Conservation (phyloP, 768 basidiomycete genomes). For the Suillus sp. region DNA sequence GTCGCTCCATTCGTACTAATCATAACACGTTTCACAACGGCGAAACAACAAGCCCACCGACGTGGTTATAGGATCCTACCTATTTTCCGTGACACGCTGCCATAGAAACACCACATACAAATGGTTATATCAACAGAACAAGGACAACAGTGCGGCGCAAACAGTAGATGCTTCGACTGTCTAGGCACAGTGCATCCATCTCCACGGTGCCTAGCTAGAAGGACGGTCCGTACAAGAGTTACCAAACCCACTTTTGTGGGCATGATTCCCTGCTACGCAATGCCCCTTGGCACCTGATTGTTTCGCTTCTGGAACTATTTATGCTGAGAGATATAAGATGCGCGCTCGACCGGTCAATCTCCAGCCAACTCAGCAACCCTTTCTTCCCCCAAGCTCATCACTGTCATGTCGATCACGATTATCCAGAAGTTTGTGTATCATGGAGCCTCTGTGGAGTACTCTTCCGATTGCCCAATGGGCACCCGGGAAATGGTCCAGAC, state of each 20-base stretch:
- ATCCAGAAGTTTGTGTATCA: conserved; percentile 8
- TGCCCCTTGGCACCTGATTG: conserved; percentile 5
- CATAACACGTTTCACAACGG: conserved; percentile 9
- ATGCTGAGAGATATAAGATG: conserved; percentile 4
- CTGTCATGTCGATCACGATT: conserved; percentile 8
- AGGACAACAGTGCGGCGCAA: conserved; percentile 1
- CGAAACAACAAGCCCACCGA: conserved; percentile 4
- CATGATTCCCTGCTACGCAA: background rate
- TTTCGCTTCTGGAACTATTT: conserved; percentile 2
- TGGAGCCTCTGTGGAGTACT: conserved; percentile 1
- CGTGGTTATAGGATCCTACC: background rate
- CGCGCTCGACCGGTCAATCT: background rate
- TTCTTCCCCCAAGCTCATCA: background rate
- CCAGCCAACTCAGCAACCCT: background rate
- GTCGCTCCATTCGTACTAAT: background rate
- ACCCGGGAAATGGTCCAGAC: conserved; percentile 6
- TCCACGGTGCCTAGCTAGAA: conserved; percentile 6
- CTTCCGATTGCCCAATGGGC: conserved; percentile 5
- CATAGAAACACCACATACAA: conserved; percentile 1
- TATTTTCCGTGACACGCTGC: background rate
- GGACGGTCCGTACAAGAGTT: conserved; percentile 6
- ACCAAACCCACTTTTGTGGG: conserved; percentile 10
- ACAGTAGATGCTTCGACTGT: background rate
- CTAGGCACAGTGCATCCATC: background rate
- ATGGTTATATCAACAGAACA: conserved; percentile 3